Evolutionary conservation across 768 basidiomycete genomes (phyloP).

Genomic region (Termitomyces sp.): DNA sequence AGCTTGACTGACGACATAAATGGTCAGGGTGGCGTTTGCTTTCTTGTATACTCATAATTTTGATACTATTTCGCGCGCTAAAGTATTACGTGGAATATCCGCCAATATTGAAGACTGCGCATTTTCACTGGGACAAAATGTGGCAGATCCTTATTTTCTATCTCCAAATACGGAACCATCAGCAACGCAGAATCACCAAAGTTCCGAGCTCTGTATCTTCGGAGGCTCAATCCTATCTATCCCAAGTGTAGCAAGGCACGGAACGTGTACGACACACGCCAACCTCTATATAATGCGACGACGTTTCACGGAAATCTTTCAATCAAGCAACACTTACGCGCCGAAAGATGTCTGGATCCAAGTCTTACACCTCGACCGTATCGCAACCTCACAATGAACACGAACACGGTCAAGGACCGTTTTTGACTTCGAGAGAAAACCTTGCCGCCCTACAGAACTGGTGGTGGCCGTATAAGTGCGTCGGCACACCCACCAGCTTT

Average conservation of each 20-base stretch:
- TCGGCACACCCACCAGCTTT: not conserved
- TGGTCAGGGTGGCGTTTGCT: not conserved
- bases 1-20: not conserved
- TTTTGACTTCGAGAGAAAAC: not conserved
- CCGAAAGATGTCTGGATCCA: constrained; percentile 3
- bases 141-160: not conserved
- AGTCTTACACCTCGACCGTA: not conserved
- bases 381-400: not conserved
- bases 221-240: not conserved
- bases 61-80: not conserved
- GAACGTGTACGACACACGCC: not conserved
- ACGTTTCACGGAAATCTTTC: not conserved
- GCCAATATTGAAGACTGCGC: not conserved
- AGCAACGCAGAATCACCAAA: not conserved
- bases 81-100: not conserved
- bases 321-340: not conserved
- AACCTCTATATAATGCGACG: not conserved
- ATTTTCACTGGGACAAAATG: not conserved
- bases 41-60: not conserved
- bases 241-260: not conserved
- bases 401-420: not conserved
- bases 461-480: constrained; percentile 26
- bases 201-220: not conserved
- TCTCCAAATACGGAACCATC: not conserved
- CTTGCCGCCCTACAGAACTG: constrained; percentile 1